These are phyloP conservation scores for Lipomyces orientalis DNA, from an alignment of 805 yeast species.

Conservation along the genomic window DNA sequence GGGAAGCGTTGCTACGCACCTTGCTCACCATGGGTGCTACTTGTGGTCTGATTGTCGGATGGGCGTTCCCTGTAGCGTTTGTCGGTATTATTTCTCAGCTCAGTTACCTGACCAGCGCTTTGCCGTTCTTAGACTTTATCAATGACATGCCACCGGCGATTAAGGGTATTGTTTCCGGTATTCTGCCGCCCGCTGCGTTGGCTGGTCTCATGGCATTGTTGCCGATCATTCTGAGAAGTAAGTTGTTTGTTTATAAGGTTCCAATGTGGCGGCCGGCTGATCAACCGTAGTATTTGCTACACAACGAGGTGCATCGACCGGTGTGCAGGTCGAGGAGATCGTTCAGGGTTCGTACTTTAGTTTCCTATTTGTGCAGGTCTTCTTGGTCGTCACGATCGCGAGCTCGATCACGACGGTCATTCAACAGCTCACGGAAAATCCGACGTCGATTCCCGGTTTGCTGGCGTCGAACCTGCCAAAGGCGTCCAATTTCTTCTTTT, in stretches of 20 bases:
- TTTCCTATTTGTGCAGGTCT: slow-evolving; percentile 80
- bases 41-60: slow-evolving; percentile 60
- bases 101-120: slow-evolving; percentile 68
- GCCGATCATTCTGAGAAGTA: slow-evolving; percentile 75
- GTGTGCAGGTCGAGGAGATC: slow-evolving; percentile 72
- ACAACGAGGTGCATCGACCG: slow-evolving; percentile 71
- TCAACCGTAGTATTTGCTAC: slow-evolving; percentile 62
- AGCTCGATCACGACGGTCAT: slow-evolving; percentile 82
- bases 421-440: slow-evolving; percentile 69
- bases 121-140: slow-evolving; percentile 77
- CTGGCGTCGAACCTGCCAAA: slow-evolving; percentile 80
- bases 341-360: slow-evolving; percentile 81
- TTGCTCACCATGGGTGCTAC: slow-evolving; percentile 55
- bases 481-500: slow-evolving; percentile 84
- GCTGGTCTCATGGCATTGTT: slow-evolving; percentile 83
- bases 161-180: slow-evolving; percentile 84
- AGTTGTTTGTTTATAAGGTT: slow-evolving; percentile 40
- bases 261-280: background rate
- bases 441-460: slow-evolving; percentile 71
- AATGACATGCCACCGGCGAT: slow-evolving; percentile 61
- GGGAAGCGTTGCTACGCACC: slow-evolving; percentile 49
- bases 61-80: slow-evolving; percentile 85
- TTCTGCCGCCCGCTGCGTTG: slow-evolving; percentile 81
- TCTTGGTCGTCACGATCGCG: slow-evolving; percentile 82
- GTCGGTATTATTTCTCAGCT: slow-evolving; percentile 79